These are phyloP conservation scores for Wickerhamomyces sp. DNA, from an alignment of 1,139 yeast species.

Conservation along the genomic window DNA sequence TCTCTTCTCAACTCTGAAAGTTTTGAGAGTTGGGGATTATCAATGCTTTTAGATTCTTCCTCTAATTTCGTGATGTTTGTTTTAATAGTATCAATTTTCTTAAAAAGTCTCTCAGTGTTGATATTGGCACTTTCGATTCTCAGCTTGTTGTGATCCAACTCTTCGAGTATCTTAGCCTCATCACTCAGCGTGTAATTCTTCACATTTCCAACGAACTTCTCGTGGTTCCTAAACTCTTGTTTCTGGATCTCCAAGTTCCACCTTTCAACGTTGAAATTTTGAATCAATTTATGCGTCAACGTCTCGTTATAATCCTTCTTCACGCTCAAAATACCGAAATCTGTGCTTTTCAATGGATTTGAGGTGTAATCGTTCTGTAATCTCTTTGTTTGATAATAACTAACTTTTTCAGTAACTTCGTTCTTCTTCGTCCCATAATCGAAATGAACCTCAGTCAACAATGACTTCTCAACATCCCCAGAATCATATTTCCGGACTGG, in stretches of 20 bases:
- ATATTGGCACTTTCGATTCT: constrained; percentile 16
- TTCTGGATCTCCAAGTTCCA: constrained; percentile 23
- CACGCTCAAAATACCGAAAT: constrained; percentile 50
- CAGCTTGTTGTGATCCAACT: constrained; percentile 16
- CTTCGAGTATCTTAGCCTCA: constrained; percentile 11
- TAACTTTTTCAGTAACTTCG: constrained; percentile 11
- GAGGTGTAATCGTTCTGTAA: constrained; percentile 63
- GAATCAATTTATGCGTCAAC: constrained; percentile 45
- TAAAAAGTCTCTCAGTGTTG: constrained; percentile 15
- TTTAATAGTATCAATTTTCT: constrained; percentile 15
- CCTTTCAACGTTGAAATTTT: constrained; percentile 31
- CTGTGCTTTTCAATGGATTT: constrained; percentile 58
- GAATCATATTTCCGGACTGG: constrained; percentile 57
- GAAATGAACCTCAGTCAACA: constrained; percentile 72
- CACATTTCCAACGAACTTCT: constrained; percentile 17
- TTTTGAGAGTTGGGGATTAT: constrained; percentile 5
- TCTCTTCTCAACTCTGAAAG: constrained; percentile 38
- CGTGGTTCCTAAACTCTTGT: constrained; percentile 26
- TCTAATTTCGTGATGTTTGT: constrained; percentile 22
- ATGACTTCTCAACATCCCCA: constrained; percentile 71
- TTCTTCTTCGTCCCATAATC: constrained; percentile 32
- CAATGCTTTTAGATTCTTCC: constrained; percentile 33
- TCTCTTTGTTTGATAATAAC: constrained; percentile 60
- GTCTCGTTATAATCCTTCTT: constrained; percentile 32
- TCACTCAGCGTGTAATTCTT: constrained; percentile 20